Percentiles rank a stretch among this genome's conserved stretches.
Conservation (phyloP, 192 early-diverging fungal genomes). For the Martensiomyces pterosporus region DNA sequence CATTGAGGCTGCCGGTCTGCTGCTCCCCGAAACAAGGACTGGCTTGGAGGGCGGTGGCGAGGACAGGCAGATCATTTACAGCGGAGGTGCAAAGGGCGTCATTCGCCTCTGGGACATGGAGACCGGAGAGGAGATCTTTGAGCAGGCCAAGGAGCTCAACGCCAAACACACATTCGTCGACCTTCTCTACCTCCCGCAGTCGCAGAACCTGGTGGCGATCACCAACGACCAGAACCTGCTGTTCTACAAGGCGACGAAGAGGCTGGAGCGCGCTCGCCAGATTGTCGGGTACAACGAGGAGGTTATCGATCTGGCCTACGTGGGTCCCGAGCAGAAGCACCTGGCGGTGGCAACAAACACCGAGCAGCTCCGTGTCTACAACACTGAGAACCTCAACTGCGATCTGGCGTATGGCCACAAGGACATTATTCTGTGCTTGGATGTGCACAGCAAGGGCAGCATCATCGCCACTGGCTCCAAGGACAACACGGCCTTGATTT, state of each 20-base stretch:
- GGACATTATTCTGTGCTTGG: slow-evolving; percentile 82
- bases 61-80: slow-evolving; percentile 61
- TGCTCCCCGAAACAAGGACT: slow-evolving; percentile 40
- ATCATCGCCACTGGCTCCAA: slow-evolving; percentile 85
- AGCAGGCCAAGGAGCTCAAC: slow-evolving; percentile 65
- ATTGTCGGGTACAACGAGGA: slow-evolving; percentile 97
- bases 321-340: slow-evolving; percentile 67
- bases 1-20: slow-evolving; percentile 77
- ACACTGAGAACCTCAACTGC: slow-evolving; percentile 72
- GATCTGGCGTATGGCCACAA: slow-evolving; percentile 85
- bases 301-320: slow-evolving; percentile 78
- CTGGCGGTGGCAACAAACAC: slow-evolving; percentile 92
- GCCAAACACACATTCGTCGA: slow-evolving; percentile 74
- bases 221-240: slow-evolving; percentile 92
- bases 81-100: slow-evolving; percentile 78
- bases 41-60: slow-evolving; percentile 37
- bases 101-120: slow-evolving; percentile 86
- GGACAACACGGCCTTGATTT: slow-evolving; percentile 82
- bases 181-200: slow-evolving; percentile 57
- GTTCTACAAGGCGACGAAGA: slow-evolving; percentile 59
- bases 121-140: slow-evolving; percentile 64
- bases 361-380: slow-evolving; percentile 85
- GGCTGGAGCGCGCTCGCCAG: slow-evolving; percentile 65
- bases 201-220: slow-evolving; percentile 62
- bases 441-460: slow-evolving; percentile 60